Conservation (phyloP, 1,139 yeast species). For the Debaryomycetaceae sp. region DNA sequence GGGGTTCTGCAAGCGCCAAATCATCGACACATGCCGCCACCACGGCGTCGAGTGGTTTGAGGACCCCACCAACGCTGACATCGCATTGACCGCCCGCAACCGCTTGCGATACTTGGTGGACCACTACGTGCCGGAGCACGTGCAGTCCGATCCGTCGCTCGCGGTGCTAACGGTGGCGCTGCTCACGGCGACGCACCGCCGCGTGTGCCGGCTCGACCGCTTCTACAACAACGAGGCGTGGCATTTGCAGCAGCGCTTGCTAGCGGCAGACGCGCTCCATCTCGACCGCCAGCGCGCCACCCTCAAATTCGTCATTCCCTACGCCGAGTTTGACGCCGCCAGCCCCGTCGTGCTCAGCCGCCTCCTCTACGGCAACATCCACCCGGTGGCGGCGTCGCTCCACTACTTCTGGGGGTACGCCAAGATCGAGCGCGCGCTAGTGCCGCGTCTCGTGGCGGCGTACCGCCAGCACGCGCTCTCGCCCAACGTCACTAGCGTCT, state of each 20-base stretch:
- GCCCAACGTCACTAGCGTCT: background rate
- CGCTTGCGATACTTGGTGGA: slow-evolving; percentile 32
- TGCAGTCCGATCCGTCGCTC: slow-evolving; percentile 12
- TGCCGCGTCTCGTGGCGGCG: slow-evolving; percentile 20
- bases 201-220: slow-evolving; percentile 14
- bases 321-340: slow-evolving; percentile 8
- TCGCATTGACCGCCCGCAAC: slow-evolving; percentile 53
- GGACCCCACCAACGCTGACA: slow-evolving; percentile 59
- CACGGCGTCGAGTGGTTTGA: slow-evolving; percentile 57
- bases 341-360: slow-evolving; percentile 25
- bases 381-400: slow-evolving; percentile 34
- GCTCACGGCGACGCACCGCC: slow-evolving; percentile 14
- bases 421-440: slow-evolving; percentile 30
- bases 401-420: slow-evolving; percentile 47
- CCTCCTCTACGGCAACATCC: slow-evolving; percentile 28
- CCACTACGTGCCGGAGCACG: slow-evolving; percentile 20
- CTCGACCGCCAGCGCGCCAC: slow-evolving; percentile 10
- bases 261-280: slow-evolving; percentile 4
- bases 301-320: slow-evolving; percentile 8
- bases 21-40: slow-evolving; percentile 41
- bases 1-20: slow-evolving; percentile 35
- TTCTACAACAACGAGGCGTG: slow-evolving; percentile 13
- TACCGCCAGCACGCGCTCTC: slow-evolving; percentile 2
- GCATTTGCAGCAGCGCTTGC: slow-evolving; percentile 9
- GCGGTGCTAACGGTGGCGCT: slow-evolving; percentile 12